Base-by-base conservation (phyloP, 352 stramenopile species). In the Nothophytophthora sp. region DNA sequence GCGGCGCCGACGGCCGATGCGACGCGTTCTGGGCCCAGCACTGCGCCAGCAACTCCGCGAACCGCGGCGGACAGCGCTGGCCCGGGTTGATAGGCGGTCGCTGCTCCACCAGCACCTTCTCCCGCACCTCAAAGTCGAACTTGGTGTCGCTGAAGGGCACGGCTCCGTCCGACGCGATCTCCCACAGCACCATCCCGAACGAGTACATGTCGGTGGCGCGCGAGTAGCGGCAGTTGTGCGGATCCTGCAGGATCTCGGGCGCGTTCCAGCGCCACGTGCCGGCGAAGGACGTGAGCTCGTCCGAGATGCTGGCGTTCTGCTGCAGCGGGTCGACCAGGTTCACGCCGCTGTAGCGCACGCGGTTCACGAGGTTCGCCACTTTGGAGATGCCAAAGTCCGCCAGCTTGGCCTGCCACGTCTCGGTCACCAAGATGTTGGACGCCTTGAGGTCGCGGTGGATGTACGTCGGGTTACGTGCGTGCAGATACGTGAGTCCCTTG, bases 241-340 rank as follows among this genome's bases (percentile, higher is more conserved):
- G 72, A 33, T 88, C 77, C 16, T 71, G 63, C 15, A 88, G 51
- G n/a, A 88, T 73, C 48, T 88, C 77, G 1, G 77, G 77, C 15
- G 77, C 70, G 46, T 88, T 88, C 77, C 77, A 88, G 15, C 77
- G 74, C 77, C 77, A 88, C 11, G 77, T 88, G 9, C 77, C 77
- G 8, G 77, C 77, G 50, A 88, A 88, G 16, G 70, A 82, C 7
- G 77, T 88, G 15, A 70, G 62, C 36, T 88, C 77, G 34, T 75
- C 73, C 8, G 79, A 70, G 11, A 79, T 56, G 30, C 62, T 79
- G 5, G 65, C 34, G 29, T 73, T 80, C n/a, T 62, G 56, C 44
- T 68, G 60, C 51, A n/a, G n/a, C 32, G n/a, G 42, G 16, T 61
- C 63, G 22, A 48, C 47, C 54, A 68, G 44, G 11, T 40, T 79